Base-by-base conservation (phyloP, 73 alveolate genomes). In the Symbiodinium pilosum region DNA sequence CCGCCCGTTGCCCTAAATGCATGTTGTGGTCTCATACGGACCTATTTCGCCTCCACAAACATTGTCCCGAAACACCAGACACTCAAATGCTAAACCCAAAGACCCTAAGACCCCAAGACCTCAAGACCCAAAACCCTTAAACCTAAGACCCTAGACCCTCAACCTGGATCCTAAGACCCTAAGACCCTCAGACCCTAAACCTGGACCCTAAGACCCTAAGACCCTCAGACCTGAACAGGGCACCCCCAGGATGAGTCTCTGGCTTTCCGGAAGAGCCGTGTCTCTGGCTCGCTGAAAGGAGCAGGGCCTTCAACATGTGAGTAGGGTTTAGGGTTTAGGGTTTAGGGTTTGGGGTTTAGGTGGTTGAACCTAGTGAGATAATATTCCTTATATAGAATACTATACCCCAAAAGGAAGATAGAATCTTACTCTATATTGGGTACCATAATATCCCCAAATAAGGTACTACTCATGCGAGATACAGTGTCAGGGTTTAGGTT, bases 241-340 rank as follows among this genome's bases (percentile, higher is more conserved):
- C 38, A 2, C 43, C 68, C 64, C n/a, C n/a, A n/a, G n/a, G n/a
- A n/a, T n/a, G n/a, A n/a, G n/a, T n/a, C n/a, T n/a, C n/a, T 75
- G 41, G 51, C 93, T 0, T 84, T 9, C 24, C 84, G 39, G 42
- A 93, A 69, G 93, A 93, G 59, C 44, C 86, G 93, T n/a, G 99
- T 93, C 68, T 93, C 99, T 5, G 99, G 99, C 93, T 93, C 99
- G 56, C 87, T 51, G 39, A 93, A 93, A 26, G 99, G 99, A 0
- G 84, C 38, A 9, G 99, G 93, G 39, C 99, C 99, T 43, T 92
- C 39, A 47, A 14, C 59, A 47, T 6, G 21, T 47, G 59, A 47
- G 14, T 6, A 56, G 21, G 64, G 73, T 56, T 56, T 32, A 56
- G 73, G 73, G 73, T 56, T 56, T 56, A 56, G 73, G 73, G 73